phyloP scores from a whole-genome alignment of 1,139 yeast genomes.

The Geotrichum histeridarum region DNA sequence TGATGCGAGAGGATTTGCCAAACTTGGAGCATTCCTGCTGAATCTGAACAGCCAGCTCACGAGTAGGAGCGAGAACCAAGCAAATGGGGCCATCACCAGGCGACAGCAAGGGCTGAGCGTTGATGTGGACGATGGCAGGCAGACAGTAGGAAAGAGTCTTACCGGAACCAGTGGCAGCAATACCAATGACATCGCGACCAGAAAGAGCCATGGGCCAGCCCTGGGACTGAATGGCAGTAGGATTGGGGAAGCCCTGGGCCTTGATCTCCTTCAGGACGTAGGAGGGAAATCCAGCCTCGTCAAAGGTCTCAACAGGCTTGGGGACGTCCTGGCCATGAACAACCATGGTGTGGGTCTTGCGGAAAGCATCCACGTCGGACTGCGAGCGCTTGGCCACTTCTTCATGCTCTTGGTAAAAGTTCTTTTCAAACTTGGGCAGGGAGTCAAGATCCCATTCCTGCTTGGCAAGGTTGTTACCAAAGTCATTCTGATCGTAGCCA shows the following conservation, averaged over 20 bases:
- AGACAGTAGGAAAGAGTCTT: conserved; percentile 94
- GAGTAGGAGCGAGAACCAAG: conserved; percentile 92
- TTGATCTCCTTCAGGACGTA: conserved; percentile 86
- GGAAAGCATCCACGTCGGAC: conserved; percentile 65
- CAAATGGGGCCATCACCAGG: conserved; percentile 98
- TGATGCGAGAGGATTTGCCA: conserved; percentile 84
- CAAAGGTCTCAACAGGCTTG: conserved; percentile 86
- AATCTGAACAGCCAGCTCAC: conserved; percentile 97
- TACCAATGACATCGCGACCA: conserved; percentile 98
- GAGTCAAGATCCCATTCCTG: conserved; percentile 77
- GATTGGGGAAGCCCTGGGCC: conserved; percentile 87
- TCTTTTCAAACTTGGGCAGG: conserved; percentile 89
- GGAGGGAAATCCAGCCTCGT: conserved; percentile 95
- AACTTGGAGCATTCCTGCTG: conserved; percentile 94
- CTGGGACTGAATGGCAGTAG: conserved; percentile 96
- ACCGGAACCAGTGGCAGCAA: conserved; percentile 98
- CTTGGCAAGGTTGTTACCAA: conserved; percentile 56
- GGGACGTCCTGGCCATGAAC: conserved; percentile 81
- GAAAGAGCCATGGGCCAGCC: conserved; percentile 99
- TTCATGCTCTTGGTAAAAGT: conserved; percentile 84
- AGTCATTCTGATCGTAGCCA: conserved; percentile 39
- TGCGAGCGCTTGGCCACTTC: conserved; percentile 70
- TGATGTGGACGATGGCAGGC: conserved; percentile 95
- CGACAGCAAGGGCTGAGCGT: conserved; percentile 88
- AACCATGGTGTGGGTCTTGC: conserved; percentile 82